These are phyloP conservation scores for Pythium myriotylum DNA, from an alignment of 352 stramenopile genomes.

Conservation along the genomic window DNA sequence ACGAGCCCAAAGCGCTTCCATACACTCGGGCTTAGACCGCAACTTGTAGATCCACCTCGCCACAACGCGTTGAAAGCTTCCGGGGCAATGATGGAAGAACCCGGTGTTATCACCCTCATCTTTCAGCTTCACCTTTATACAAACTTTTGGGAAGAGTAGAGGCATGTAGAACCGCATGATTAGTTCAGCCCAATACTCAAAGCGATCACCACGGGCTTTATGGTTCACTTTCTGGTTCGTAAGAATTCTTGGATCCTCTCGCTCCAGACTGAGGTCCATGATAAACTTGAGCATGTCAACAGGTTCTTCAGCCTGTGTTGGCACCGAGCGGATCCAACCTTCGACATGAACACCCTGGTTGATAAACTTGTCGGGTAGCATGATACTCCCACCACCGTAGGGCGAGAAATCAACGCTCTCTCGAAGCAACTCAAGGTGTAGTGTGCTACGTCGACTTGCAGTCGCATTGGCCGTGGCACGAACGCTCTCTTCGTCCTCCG, in stretches of 20 bases:
- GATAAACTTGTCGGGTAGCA: constrained; percentile 77
- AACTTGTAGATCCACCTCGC: constrained; percentile 89
- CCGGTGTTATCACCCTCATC: constrained; percentile 76
- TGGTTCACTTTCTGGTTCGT: constrained; percentile 48
- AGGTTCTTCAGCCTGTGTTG: constrained; percentile 82
- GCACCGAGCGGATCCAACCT: constrained; percentile 79
- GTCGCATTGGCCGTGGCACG: constrained; percentile 44
- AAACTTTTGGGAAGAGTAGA: constrained; percentile 85
- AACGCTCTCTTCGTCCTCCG: constrained; percentile 39
- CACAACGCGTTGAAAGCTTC: constrained; percentile 86
- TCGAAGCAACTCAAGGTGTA: constrained; percentile 76
- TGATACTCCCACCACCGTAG: constrained; percentile 81
- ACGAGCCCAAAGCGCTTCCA: constrained; percentile 79
- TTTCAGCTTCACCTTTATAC: constrained; percentile 85
- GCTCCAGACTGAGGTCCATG: constrained; percentile 87
- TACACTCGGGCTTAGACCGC: constrained; percentile 75
- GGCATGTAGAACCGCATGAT: constrained; percentile 92
- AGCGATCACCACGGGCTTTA: constrained; percentile 61
- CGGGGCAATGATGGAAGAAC: constrained; percentile 88
- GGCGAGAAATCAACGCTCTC: constrained; percentile 88
- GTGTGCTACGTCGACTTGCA: constrained; percentile 50
- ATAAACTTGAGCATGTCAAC: constrained; percentile 91
- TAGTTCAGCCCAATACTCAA: constrained; percentile 85
- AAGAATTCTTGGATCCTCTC: constrained; percentile 53
- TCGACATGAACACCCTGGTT: constrained; percentile 87